Conservation (phyloP, 768 basidiomycete genomes). For the Lyophyllum atratum region DNA sequence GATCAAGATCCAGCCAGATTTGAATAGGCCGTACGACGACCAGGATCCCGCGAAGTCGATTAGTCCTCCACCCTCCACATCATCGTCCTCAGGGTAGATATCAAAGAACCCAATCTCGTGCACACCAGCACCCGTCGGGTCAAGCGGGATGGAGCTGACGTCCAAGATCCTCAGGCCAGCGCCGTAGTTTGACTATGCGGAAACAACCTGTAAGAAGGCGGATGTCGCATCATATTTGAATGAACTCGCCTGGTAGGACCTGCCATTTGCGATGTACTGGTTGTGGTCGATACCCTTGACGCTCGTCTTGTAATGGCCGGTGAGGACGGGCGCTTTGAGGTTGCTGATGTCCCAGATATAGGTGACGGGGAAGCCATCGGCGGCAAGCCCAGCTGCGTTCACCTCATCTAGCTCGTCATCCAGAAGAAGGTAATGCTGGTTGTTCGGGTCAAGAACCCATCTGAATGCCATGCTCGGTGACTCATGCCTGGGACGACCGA, state of each 20-base stretch:
- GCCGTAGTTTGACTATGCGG: conserved; percentile 25
- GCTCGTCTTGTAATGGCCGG: conserved; percentile 28
- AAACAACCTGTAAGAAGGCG: background rate
- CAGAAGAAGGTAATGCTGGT: conserved; percentile 28
- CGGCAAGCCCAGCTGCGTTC: conserved; percentile 17
- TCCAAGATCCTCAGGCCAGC: conserved; percentile 30
- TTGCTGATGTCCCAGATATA: conserved; percentile 33
- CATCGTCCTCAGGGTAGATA: conserved; percentile 16
- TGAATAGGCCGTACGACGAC: conserved; percentile 15
- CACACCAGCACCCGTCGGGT: conserved; percentile 29
- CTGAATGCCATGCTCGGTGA: background rate
- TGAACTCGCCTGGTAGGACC: conserved; percentile 20
- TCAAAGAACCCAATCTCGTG: conserved; percentile 29
- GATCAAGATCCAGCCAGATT: conserved; percentile 15
- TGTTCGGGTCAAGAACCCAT: conserved; percentile 27
- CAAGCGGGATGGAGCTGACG: conserved; percentile 25
- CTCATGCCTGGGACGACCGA: background rate
- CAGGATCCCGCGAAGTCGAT: conserved; percentile 15
- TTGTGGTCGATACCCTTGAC: conserved; percentile 30
- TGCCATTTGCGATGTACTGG: conserved; percentile 27
- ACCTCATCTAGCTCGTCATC: conserved; percentile 31
- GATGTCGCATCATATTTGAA: background rate
- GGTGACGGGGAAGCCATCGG: conserved; percentile 24
- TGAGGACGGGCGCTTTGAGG: conserved; percentile 25
- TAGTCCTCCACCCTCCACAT: conserved; percentile 1